Conservation (phyloP, 2,329 filamentous ascomycete genomes). For the Ophiostoma ulmi region DNA sequence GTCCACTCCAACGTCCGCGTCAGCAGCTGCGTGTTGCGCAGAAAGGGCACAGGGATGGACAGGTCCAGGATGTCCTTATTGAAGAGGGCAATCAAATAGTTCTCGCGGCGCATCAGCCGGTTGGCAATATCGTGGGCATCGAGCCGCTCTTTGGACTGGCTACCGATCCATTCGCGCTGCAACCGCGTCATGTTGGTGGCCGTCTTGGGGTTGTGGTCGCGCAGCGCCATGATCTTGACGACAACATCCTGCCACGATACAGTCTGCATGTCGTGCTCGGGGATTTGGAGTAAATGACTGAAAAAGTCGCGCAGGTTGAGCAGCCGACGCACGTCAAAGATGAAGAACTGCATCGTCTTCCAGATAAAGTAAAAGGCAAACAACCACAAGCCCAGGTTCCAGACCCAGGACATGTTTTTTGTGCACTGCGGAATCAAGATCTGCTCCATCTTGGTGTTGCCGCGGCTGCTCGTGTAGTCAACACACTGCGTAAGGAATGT, state of each 20-base stretch:
- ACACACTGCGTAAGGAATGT: conserved; percentile 83
- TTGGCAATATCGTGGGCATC: conserved; percentile 98
- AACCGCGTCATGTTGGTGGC: conserved; percentile 50
- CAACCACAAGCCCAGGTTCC: conserved; percentile 76
- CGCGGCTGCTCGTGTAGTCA: conserved; percentile 69
- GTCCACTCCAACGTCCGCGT: conserved; percentile 91
- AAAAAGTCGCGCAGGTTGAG: conserved; percentile 81
- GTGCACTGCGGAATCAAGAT: conserved; percentile 70
- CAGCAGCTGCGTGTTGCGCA: conserved; percentile 74
- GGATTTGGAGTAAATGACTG: conserved; percentile 73
- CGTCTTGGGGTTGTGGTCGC: conserved; percentile 83
- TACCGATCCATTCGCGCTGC: conserved; percentile 60
- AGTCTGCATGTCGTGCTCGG: conserved; percentile 80
- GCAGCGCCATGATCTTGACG: conserved; percentile 72
- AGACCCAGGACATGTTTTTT: conserved; percentile 64
- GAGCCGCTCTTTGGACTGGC: conserved; percentile 86
- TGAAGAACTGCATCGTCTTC: conserved; percentile 67
- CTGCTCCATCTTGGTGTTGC: conserved; percentile 52
- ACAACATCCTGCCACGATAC: conserved; percentile 93
- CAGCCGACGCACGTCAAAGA: conserved; percentile 65
- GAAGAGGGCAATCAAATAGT: conserved; percentile 93
- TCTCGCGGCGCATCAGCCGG: conserved; percentile 90
- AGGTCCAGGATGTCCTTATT: conserved; percentile 94
- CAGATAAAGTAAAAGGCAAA: conserved; percentile 82
- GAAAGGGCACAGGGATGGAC: conserved; percentile 76